Conservation (phyloP, 805 yeast genomes). For the Wickerhamomyces ciferrii region DNA sequence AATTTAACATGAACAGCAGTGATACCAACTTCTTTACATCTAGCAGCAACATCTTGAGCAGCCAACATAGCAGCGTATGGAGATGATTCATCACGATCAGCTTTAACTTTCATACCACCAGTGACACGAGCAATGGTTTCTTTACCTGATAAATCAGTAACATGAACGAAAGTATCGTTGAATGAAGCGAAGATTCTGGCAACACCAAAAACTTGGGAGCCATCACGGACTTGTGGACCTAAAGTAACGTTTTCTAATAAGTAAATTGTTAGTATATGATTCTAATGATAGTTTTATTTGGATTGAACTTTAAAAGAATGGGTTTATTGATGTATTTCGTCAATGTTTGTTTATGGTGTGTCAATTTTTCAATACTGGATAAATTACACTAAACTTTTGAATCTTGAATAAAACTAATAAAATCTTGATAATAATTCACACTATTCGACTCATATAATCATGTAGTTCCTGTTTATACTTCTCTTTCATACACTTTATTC, state of each 20-base stretch:
- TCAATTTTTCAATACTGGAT: too few relatives aligned
- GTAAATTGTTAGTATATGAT: slow-evolving; percentile 15
- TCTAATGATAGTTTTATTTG: too few relatives aligned
- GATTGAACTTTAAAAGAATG: too few relatives aligned
- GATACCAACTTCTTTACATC: slow-evolving; percentile 99
- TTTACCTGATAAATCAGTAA: slow-evolving; percentile 98
- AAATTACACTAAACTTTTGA: too few relatives aligned
- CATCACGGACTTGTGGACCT: slow-evolving; percentile 91
- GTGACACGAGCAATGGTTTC: slow-evolving; percentile 99
- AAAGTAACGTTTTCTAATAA: slow-evolving; percentile 53
- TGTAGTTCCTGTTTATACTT: too few relatives aligned
- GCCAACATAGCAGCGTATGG: slow-evolving; percentile 99
- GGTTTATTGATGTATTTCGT: too few relatives aligned
- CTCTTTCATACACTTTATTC: too few relatives aligned
- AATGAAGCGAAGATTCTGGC: slow-evolving; percentile 99
- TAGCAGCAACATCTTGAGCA: slow-evolving; percentile 98
- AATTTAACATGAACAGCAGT: slow-evolving; percentile 99
- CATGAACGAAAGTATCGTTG: slow-evolving; percentile 99
- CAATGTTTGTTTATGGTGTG: too few relatives aligned
- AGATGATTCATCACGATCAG: slow-evolving; percentile 99
- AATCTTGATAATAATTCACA: too few relatives aligned
- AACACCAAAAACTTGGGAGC: slow-evolving; percentile 99
- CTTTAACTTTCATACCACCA: slow-evolving; percentile 99
- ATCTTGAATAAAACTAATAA: too few relatives aligned
- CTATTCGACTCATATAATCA: neutral